Evolutionary conservation across 768 basidiomycete species (phyloP).

Genomic region (Russula olivacea): DNA sequence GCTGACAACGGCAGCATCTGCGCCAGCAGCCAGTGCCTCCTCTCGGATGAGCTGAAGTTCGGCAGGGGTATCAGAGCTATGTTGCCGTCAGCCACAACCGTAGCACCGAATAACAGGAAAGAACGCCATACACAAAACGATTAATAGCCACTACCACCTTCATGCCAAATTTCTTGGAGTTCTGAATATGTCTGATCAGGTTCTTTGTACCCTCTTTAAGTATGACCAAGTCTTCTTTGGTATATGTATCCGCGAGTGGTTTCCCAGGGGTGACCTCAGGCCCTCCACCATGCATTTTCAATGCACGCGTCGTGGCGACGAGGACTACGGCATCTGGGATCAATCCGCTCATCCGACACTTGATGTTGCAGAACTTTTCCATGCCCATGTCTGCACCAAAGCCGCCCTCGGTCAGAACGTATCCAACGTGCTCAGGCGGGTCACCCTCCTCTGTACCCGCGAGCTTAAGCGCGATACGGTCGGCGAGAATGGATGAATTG

Average conservation of each 20-base stretch:
- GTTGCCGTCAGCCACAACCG: background rate
- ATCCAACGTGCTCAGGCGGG: constrained; percentile 71
- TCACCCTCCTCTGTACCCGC: constrained; percentile 94
- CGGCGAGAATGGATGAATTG: constrained; percentile 98
- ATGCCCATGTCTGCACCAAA: constrained; percentile 99
- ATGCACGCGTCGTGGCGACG: constrained; percentile 93
- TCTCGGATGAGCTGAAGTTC: constrained; percentile 82
- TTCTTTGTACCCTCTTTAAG: constrained; percentile 92
- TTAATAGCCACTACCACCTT: constrained; percentile 97
- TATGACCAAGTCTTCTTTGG: constrained; percentile 84
- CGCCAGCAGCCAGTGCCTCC: constrained; percentile 76
- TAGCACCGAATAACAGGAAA: background rate
- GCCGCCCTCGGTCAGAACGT: constrained; percentile 96
- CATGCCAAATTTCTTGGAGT: constrained; percentile 90
- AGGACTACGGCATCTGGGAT: constrained; percentile 92
- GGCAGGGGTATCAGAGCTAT: constrained; percentile 81
- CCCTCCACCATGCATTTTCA: constrained; percentile 99
- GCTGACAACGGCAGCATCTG: constrained; percentile 91
- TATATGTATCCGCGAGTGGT: constrained; percentile 88
- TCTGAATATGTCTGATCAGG: constrained; percentile 87
- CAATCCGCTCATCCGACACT: constrained; percentile 90
- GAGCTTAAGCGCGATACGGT: constrained; percentile 92
- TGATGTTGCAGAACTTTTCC: constrained; percentile 99
- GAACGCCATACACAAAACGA: constrained; percentile 75
- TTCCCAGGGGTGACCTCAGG: constrained; percentile 97